Base-by-base conservation (phyloP, 345 rosid genomes). In the Salix udensis region DNA sequence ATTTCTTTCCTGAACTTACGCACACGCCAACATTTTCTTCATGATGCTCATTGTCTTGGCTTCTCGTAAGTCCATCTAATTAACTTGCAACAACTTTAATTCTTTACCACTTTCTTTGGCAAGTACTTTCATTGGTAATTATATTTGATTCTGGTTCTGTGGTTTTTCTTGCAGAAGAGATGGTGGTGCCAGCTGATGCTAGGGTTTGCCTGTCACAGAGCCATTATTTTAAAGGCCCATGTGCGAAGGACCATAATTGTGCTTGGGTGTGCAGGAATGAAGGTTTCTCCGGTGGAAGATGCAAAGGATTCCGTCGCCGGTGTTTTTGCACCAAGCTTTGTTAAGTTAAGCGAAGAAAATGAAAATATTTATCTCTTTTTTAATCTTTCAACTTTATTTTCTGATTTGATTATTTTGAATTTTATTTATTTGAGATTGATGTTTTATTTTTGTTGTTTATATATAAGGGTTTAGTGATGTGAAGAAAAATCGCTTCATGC, bases 281-380 rank as follows among this genome's bases (percentile, higher is more conserved):
- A 73, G 84, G 80, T 31, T 86, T 86, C 72, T 68, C 85, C 15
- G 86, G 86, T 4, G 88, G 88, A 72, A 24, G 28, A 1, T 83
- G 88, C 84, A 77, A 66, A 30, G 86, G 85, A 13, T 65, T 81
- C 80, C 86, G 83, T 30, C 82, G 73, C 68, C 83, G 83, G 65
- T 83, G 88, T 76, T 81, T 84, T 68, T 86, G 88, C 78, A 77
- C 88, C 44, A 79, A 52, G 80, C 78, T 53, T 65, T 83, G 88
- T 50, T 85, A 58, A 70, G 52, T 4, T 46, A 4, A 46, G 52
- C 18, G 14, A 46, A 46, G 18, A 4, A 46, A 46, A 46, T 36
- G 37, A 36, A 36, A 36, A 36, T 28, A 24, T 24, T 24, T 24
- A 24, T 24, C 26, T 24, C 26, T 24, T 24, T 24, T 24, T 24